Percentiles rank a stretch among this genome's conserved stretches.
These are phyloP conservation scores for Knoxia roxburghii DNA, from an alignment of 257 asterid genomes.

Conservation along the genomic window DNA sequence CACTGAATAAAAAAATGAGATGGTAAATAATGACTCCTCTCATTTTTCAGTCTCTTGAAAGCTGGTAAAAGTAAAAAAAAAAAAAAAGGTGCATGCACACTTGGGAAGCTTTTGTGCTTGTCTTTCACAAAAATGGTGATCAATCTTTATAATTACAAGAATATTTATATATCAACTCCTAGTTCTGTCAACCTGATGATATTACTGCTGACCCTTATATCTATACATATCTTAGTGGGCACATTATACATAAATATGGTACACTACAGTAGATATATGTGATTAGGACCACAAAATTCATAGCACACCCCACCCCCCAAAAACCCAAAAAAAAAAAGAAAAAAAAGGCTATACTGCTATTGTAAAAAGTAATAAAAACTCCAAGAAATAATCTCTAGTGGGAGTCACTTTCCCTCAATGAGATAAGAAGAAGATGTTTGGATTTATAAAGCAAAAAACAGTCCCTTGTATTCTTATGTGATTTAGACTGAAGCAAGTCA, in stretches of 20 bases:
- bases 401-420: conserved; percentile 38
- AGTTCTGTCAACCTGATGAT: background rate
- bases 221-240: background rate
- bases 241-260: background rate
- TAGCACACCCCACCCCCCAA: background rate
- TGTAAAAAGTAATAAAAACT: conserved; percentile 23
- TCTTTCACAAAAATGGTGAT: background rate
- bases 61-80: no score
- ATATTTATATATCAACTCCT: background rate
- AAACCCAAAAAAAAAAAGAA: background rate
- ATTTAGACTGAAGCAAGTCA: conserved; percentile 46
- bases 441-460: conserved; percentile 34
- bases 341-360: background rate
- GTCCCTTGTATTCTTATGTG: conserved; percentile 39
- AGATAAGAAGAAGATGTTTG: conserved; percentile 22
- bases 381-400: conserved; percentile 30
- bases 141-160: background rate
- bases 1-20: no score
- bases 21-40: no score
- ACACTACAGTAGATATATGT: no score
- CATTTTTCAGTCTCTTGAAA: no score
- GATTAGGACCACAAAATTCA: conserved; percentile 19
- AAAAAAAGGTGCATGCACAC: no score
- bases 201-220: background rate
- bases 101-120: conserved; percentile 6